Conservation (phyloP, 2,329 filamentous ascomycete genomes). For the Aspergillus carbonarius region DNA sequence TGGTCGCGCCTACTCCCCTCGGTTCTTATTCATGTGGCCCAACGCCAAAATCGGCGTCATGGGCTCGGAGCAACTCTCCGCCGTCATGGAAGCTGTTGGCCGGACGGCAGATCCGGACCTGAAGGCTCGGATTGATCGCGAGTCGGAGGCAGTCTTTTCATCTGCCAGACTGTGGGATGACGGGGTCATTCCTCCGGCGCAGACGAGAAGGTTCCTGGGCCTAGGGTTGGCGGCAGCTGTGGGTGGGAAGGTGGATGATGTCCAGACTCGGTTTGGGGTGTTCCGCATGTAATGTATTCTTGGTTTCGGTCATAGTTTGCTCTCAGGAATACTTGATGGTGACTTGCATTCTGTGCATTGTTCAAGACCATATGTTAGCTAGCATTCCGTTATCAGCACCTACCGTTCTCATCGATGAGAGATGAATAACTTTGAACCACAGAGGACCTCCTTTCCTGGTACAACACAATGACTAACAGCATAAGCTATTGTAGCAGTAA, state of each 20-base stretch:
- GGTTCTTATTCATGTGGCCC: slow-evolving; percentile 96
- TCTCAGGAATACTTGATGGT: not conserved
- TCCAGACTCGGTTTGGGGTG: slow-evolving; percentile 70
- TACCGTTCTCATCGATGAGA: too few species aligned
- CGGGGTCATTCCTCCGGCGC: slow-evolving; percentile 74
- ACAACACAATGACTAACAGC: too few species aligned
- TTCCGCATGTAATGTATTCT: slow-evolving; percentile 68
- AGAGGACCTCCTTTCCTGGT: too few species aligned
- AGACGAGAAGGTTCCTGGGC: slow-evolving; percentile 71
- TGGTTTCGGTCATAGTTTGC: not conserved
- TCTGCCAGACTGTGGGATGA: slow-evolving; percentile 90
- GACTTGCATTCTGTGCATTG: not conserved
- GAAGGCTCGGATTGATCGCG: slow-evolving; percentile 79
- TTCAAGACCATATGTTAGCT: not conserved
- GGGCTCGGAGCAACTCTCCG: slow-evolving; percentile 86
- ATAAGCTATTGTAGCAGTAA: too few species aligned
- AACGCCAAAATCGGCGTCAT: slow-evolving; percentile 96
- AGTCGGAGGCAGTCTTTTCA: slow-evolving; percentile 86
- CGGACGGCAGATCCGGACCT: slow-evolving; percentile 77
- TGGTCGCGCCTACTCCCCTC: slow-evolving; percentile 85
- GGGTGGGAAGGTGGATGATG: slow-evolving; percentile 63
- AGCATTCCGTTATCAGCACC: too few species aligned
- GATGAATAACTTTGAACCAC: too few species aligned
- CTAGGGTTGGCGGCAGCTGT: slow-evolving; percentile 71
- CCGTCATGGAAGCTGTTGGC: slow-evolving; percentile 94